Evolutionary conservation across 2,329 filamentous ascomycete genomes (phyloP).

Genomic region (Pleomassaria siparia): DNA sequence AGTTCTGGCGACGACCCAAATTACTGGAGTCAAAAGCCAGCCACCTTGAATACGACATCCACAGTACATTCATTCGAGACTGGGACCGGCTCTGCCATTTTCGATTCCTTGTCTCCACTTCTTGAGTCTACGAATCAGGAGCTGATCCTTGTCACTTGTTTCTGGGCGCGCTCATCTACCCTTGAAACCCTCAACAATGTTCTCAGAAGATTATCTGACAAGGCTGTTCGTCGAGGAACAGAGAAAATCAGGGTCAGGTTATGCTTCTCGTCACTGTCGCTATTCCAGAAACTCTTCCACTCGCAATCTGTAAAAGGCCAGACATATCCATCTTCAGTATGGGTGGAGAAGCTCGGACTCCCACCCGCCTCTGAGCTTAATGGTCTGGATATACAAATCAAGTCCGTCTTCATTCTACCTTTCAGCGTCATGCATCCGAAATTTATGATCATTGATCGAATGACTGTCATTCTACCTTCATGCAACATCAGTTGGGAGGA

Average conservation of each 20-base stretch:
- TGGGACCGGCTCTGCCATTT: slow-evolving; percentile 50
- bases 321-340: slow-evolving; percentile 60
- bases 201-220: slow-evolving; percentile 61
- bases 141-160: slow-evolving; percentile 77
- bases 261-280: slow-evolving; percentile 72
- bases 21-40: slow-evolving; percentile 42
- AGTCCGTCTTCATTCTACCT: slow-evolving; percentile 76
- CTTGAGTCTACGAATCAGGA: slow-evolving; percentile 63
- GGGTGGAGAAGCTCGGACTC: slow-evolving; percentile 64
- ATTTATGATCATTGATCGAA: slow-evolving; percentile 72
- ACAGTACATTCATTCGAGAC: slow-evolving; percentile 42
- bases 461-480: slow-evolving; percentile 69
- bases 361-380: slow-evolving; percentile 57
- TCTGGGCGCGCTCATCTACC: slow-evolving; percentile 71
- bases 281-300: slow-evolving; percentile 75
- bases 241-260: slow-evolving; percentile 64
- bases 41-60: slow-evolving; percentile 37
- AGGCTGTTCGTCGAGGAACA: slow-evolving; percentile 37
- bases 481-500: slow-evolving; percentile 85
- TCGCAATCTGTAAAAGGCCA: slow-evolving; percentile 64
- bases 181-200: slow-evolving; percentile 59
- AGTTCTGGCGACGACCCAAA: slow-evolving; percentile 40
- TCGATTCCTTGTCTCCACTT: slow-evolving; percentile 58
- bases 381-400: slow-evolving; percentile 69
- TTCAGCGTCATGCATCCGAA: slow-evolving; percentile 90